Evolutionary conservation across 2,329 filamentous ascomycete genomes (phyloP).

Genomic region (Hypoxylon sp.): DNA sequence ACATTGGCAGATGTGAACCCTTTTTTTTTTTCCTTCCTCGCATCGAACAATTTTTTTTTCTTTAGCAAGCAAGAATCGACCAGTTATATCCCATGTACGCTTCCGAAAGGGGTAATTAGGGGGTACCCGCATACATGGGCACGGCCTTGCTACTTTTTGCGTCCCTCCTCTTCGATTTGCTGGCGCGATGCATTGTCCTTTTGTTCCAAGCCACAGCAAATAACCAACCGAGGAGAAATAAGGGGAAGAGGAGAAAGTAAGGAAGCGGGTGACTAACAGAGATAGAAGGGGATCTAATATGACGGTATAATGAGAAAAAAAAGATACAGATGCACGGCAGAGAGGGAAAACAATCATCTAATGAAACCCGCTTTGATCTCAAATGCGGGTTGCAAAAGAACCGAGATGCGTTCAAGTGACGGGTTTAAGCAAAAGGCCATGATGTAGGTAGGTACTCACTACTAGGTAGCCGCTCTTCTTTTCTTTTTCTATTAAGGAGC

Average conservation of each 20-base stretch:
- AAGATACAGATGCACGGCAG: too few species aligned
- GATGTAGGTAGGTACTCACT: too few species aligned
- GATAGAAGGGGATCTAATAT: too few species aligned
- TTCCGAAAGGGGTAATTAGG: constrained; percentile 30
- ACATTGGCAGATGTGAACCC: too few species aligned
- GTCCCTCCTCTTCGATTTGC: constrained; percentile 14
- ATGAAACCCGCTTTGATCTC: background rate
- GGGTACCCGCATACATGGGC: too few species aligned
- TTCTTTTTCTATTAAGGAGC: constrained; percentile 4
- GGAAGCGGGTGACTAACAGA: too few species aligned
- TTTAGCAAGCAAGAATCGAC: constrained; percentile 10
- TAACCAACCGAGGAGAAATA: background rate
- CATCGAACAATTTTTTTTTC: too few species aligned
- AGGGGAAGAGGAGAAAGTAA: background rate
- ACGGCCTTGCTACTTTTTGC: background rate
- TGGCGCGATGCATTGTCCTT: constrained; percentile 34
- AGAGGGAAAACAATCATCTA: background rate
- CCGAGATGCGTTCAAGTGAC: constrained; percentile 9
- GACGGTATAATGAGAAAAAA: too few species aligned
- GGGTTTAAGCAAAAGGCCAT: constrained; percentile 17
- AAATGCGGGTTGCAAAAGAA: constrained; percentile 18
- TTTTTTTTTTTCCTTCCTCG: too few species aligned
- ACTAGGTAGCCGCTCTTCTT: background rate
- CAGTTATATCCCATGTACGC: constrained; percentile 20
- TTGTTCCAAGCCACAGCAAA: constrained; percentile 26